Conservation (phyloP, 768 basidiomycete species). For the Podaxis carcinomalis region DNA sequence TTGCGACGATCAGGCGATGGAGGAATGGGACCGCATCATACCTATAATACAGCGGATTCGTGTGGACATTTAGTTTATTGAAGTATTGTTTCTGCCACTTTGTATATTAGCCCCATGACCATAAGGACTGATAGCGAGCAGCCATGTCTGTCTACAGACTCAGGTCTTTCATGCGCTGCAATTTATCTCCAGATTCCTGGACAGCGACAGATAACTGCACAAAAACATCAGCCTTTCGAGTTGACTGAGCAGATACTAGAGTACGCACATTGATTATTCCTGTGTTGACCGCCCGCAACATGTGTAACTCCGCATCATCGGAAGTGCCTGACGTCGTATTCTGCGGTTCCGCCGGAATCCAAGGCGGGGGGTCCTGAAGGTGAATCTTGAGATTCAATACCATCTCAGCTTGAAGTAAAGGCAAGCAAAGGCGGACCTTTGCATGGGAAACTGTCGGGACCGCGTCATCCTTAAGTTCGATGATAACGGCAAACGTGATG, state of each 20-base stretch:
- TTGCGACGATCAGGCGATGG: slow-evolving; percentile 64
- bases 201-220: slow-evolving; percentile 68
- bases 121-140: slow-evolving; percentile 15
- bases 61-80: slow-evolving; percentile 68
- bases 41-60: slow-evolving; percentile 91
- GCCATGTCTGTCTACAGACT: slow-evolving; percentile 16
- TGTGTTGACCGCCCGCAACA: slow-evolving; percentile 79
- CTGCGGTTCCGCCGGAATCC: slow-evolving; percentile 70
- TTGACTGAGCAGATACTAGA: background rate
- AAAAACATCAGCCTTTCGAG: background rate
- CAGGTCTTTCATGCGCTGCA: slow-evolving; percentile 33
- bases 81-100: slow-evolving; percentile 15
- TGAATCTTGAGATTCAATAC: background rate
- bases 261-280: slow-evolving; percentile 72
- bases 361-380: slow-evolving; percentile 62
- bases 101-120: slow-evolving; percentile 21
- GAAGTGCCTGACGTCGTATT: slow-evolving; percentile 65
- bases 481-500: slow-evolving; percentile 74
- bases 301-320: slow-evolving; percentile 67
- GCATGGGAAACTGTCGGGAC: slow-evolving; percentile 47
- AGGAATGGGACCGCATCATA: slow-evolving; percentile 96
- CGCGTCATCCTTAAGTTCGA: slow-evolving; percentile 71
- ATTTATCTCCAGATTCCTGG: slow-evolving; percentile 75
- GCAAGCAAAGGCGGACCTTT: slow-evolving; percentile 30
- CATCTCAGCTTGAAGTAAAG: background rate